A percentile compares a stretch with the other conserved stretches of the same genome.
Conservation (phyloP, 805 yeast species). For the Maudiozyma bulderi region DNA sequence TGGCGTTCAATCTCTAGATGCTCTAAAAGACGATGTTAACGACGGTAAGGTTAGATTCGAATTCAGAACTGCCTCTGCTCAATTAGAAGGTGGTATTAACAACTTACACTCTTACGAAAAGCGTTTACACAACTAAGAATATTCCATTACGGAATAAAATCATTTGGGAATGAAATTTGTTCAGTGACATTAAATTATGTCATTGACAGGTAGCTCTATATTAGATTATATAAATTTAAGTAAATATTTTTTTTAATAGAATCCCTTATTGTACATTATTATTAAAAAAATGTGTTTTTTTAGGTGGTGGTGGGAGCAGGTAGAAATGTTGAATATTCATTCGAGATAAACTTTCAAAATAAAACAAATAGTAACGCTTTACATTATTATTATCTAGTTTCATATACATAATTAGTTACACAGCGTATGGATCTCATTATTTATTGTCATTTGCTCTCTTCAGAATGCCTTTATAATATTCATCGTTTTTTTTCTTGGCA, state of each 20-base stretch:
- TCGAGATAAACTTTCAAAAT: neutral
- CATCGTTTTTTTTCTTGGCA: slow-evolving; percentile 34
- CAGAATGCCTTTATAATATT: slow-evolving; percentile 27
- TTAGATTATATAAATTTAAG: neutral
- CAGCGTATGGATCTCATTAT: neutral
- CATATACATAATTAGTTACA: neutral
- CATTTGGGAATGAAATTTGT: neutral
- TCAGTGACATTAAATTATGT: too few relatives aligned
- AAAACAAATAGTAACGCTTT: neutral
- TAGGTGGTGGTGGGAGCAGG: neutral
- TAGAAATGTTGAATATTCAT: neutral
- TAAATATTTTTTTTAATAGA: neutral
- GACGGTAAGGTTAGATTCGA: slow-evolving; percentile 80
- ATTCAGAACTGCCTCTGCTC: slow-evolving; percentile 97
- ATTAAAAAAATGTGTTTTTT: neutral
- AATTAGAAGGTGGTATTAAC: slow-evolving; percentile 96
- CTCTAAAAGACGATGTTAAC: slow-evolving; percentile 55
- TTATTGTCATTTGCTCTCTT: slow-evolving; percentile 2
- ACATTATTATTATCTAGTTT: too few relatives aligned
- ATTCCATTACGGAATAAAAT: too few relatives aligned
- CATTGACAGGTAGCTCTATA: neutral
- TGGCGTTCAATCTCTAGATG: slow-evolving; percentile 63
- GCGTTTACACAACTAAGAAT: slow-evolving; percentile 74
- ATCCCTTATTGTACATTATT: neutral
- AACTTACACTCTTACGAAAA: slow-evolving; percentile 95